phyloP scores from a whole-genome alignment of 345 rosid species.

The Capsella bursapastoris region DNA sequence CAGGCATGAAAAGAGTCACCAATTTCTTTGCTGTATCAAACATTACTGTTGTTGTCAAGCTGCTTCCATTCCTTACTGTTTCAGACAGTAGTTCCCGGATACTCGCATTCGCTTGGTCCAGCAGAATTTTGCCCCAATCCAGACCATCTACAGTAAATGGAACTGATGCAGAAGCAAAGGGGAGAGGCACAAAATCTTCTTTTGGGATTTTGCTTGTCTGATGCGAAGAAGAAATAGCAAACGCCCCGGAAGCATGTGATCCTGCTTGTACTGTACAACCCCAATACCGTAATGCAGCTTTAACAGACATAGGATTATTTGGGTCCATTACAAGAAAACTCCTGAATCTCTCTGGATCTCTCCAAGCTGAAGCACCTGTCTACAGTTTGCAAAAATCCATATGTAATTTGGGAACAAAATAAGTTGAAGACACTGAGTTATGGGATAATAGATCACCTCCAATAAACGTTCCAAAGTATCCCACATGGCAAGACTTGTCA shows the following conservation, averaged over 20 bases:
- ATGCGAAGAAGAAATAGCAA: slow-evolving; percentile 49
- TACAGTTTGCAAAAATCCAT: slow-evolving; percentile 41
- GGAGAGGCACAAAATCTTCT: slow-evolving; percentile 62
- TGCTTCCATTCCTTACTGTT: slow-evolving; percentile 38
- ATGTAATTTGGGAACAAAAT: background rate
- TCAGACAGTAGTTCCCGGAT: slow-evolving; percentile 59
- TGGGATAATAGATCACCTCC: slow-evolving; percentile 55
- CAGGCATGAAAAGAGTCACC: slow-evolving; percentile 85
- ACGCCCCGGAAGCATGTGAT: slow-evolving; percentile 70
- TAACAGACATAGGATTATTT: slow-evolving; percentile 56
- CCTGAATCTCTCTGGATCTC: slow-evolving; percentile 52
- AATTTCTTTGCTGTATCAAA: slow-evolving; percentile 63
- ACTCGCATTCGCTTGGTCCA: slow-evolving; percentile 46
- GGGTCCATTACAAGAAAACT: slow-evolving; percentile 82
- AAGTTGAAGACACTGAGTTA: slow-evolving; percentile 1
- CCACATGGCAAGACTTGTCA: slow-evolving; percentile 72
- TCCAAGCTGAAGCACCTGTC: slow-evolving; percentile 64
- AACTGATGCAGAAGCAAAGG: slow-evolving; percentile 60
- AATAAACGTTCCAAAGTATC: slow-evolving; percentile 64
- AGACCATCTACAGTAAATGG: slow-evolving; percentile 52
- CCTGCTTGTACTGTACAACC: slow-evolving; percentile 89
- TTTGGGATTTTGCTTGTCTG: slow-evolving; percentile 43
- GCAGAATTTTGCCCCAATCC: slow-evolving; percentile 65
- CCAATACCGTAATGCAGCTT: slow-evolving; percentile 78
- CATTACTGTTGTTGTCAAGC: slow-evolving; percentile 51